phyloP scores from a whole-genome alignment of 345 rosid genomes.

The Populus alba region DNA sequence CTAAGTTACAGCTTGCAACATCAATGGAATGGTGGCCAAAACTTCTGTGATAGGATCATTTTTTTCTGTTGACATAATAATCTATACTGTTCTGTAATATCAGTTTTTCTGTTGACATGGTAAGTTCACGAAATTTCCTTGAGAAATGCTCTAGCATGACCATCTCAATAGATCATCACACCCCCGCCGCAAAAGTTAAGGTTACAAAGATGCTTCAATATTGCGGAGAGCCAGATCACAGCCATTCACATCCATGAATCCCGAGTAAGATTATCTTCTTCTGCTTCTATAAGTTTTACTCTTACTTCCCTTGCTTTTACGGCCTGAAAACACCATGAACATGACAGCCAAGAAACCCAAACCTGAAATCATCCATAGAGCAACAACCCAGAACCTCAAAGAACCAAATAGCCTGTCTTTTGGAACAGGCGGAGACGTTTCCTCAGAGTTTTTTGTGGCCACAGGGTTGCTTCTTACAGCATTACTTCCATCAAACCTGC shows the following conservation, averaged over 20 bases:
- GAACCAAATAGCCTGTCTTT: conserved; percentile 54
- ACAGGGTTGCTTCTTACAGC: conserved; percentile 28
- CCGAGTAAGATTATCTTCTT: conserved; percentile 53
- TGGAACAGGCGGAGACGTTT: conserved; percentile 26
- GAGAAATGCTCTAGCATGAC: no score
- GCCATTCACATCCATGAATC: conserved; percentile 41
- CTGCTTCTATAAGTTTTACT: conserved; percentile 60
- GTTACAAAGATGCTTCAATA: conserved; percentile 41
- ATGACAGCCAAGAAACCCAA: conserved; percentile 65
- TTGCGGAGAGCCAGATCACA: conserved; percentile 46
- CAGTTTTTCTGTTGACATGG: no score
- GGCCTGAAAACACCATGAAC: conserved; percentile 52
- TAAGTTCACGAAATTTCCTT: no score
- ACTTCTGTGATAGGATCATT: no score
- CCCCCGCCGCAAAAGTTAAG: background rate
- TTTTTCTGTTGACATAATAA: no score
- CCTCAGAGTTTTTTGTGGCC: conserved; percentile 27
- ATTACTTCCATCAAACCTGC: conserved; percentile 23
- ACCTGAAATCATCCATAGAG: conserved; percentile 69
- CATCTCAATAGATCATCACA: conserved; percentile 3
- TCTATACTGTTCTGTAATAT: no score
- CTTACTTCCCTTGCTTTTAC: conserved; percentile 53
- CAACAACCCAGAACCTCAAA: conserved; percentile 68
- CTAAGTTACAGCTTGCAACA: no score
- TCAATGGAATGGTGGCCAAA: no score